Base-by-base conservation (phyloP, 352 stramenopile genomes). In the Aphanomyces cochlioides region DNA sequence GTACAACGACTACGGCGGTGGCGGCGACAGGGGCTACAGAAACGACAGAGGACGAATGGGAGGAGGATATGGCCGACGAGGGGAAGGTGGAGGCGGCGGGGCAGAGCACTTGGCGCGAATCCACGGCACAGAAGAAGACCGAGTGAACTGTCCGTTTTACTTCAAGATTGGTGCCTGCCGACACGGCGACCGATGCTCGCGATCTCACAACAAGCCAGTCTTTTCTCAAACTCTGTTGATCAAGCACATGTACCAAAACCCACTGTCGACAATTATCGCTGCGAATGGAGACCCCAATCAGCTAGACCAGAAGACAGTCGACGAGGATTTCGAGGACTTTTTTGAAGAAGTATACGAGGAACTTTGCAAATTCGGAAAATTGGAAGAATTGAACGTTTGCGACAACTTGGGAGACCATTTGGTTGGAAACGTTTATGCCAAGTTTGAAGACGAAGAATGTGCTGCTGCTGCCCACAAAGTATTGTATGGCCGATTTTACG, bases 111-210 rank as follows among this genome's bases (percentile, higher is more conserved):
- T 99, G 56, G 96, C 97, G 45, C 85, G 95, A 47, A 99, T 99
- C 74, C 96, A 99, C 81, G 97, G 97, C 41, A 99, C 96, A 10
- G 97, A 99, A 78, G 97, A 99, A 77, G 87, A 95, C 73, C 86
- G 86, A 45, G 92, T 99, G 54, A 99, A 99, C 82, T 99, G 98
- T 79, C 96, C 97, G 56, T 99, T 99, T 80, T 99, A 99, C 81
- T 99, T 99, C 82, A 99, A 99, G 87, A 99, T 99, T 57, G 98
- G 97, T 40, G 97, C 97, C 34, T 99, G 98, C 75, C 89, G 98
- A n/a, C 97, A 99, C 74, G 97, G 96, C 15, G 97, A 99, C 76
- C 90, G 96, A 15, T 99, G 98, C 81, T 98, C 93, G 57, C 89
- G 98, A 47, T 83, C 98, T 73, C 98, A 99, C 77, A 98, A 99